phyloP scores from a whole-genome alignment of 495 filamentous ascomycete genomes.

The Talaromyces ruber region DNA sequence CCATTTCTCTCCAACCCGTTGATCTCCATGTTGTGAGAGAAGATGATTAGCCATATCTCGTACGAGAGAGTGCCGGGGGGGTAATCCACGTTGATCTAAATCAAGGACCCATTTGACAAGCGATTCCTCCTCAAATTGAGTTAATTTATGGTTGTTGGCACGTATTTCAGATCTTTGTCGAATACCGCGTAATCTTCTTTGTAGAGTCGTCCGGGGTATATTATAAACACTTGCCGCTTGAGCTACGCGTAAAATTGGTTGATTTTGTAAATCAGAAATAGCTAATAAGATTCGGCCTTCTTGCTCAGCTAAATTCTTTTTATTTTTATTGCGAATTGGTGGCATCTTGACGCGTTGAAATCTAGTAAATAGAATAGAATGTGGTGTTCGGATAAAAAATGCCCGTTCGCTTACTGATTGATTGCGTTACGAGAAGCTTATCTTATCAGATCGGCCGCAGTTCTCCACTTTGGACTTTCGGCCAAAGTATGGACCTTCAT shows the following conservation, averaged over 20 bases:
- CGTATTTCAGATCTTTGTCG: no score
- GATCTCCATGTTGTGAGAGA: not conserved
- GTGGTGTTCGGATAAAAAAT: no score
- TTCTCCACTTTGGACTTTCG: not conserved
- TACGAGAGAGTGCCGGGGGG: not conserved
- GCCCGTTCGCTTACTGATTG: not conserved
- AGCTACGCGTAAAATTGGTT: constrained; percentile 8
- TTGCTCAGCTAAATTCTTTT: constrained; percentile 7
- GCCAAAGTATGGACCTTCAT: not conserved
- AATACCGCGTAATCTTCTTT: constrained; percentile 6
- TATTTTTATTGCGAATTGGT: no score
- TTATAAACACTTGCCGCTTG: constrained; percentile 15
- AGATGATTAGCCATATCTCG: constrained; percentile 1
- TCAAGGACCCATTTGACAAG: no score
- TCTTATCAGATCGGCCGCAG: not conserved
- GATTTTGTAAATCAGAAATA: constrained; percentile 8
- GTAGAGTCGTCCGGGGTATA: constrained; percentile 16
- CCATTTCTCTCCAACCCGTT: not conserved
- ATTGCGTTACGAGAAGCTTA: not conserved
- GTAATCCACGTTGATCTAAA: no score
- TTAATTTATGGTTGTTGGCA: not conserved
- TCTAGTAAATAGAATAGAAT: no score
- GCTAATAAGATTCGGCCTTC: constrained; percentile 10
- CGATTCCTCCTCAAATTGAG: not conserved
- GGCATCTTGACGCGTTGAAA: no score